These are phyloP conservation scores for Pharnaceum exiguum DNA, from an alignment of 148 eudicot species.

Conservation along the genomic window DNA sequence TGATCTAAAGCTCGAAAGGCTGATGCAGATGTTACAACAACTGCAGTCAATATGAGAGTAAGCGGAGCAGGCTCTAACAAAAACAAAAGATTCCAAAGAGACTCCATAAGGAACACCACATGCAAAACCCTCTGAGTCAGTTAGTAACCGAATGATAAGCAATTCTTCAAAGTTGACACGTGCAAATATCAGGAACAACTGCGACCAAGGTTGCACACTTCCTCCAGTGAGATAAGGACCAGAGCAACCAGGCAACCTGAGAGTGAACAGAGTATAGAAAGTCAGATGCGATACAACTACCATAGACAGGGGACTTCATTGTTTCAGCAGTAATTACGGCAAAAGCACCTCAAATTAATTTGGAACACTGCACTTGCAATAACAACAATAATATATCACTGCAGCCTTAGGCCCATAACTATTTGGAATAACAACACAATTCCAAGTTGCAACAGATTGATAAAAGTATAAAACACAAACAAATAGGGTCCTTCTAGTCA, in stretches of 20 bases:
- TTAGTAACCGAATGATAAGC: not conserved
- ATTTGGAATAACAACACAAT: too few species aligned
- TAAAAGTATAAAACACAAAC: too few species aligned
- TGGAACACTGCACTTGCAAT: not conserved
- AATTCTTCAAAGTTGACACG: not conserved
- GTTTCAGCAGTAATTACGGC: not conserved
- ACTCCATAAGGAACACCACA: slow-evolving; percentile 49
- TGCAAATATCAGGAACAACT: not conserved
- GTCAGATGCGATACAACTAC: not conserved
- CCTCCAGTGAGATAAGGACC: slow-evolving; percentile 19
- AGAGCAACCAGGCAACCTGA: slow-evolving; percentile 38
- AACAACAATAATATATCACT: not conserved
- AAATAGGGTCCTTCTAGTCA: too few species aligned
- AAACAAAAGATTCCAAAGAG: slow-evolving; percentile 75
- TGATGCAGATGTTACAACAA: slow-evolving; percentile 81
- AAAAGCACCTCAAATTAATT: not conserved
- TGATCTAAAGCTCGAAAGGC: slow-evolving; percentile 88
- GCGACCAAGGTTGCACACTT: slow-evolving; percentile 27
- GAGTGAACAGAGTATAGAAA: not conserved
- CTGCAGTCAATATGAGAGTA: slow-evolving; percentile 79
- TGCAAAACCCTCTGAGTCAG: slow-evolving; percentile 5
- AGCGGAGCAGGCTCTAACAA: slow-evolving; percentile 89
- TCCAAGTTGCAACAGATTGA: too few species aligned
- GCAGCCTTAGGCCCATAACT: too few species aligned
- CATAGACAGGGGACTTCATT: not conserved